phyloP scores from a whole-genome alignment of 129 eudicot genomes.

The Deinandra increscens region DNA sequence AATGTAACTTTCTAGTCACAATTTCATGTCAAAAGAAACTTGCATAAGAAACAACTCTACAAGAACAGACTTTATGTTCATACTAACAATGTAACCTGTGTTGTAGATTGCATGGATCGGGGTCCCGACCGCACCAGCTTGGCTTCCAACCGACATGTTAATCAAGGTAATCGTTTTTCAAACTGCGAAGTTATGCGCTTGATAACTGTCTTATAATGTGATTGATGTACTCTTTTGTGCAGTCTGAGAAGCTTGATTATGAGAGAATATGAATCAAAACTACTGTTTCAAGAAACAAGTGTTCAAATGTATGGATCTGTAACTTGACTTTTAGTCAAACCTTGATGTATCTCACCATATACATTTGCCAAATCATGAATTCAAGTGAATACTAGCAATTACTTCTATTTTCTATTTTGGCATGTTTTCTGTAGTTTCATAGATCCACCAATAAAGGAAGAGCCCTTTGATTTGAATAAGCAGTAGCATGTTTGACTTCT shows the following conservation, averaged over 20 bases:
- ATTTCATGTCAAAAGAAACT: constrained; percentile 13
- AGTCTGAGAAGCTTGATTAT: constrained; percentile 76
- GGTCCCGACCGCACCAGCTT: constrained; percentile 96
- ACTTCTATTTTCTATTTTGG: neutral
- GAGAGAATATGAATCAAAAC: constrained; percentile 57
- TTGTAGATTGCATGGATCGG: constrained; percentile 94
- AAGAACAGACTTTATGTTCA: neutral
- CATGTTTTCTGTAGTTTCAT: too few relatives aligned
- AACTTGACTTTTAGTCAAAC: constrained; percentile 34
- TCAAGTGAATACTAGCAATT: constrained; percentile 19
- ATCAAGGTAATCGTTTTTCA: constrained; percentile 51
- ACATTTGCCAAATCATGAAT: constrained; percentile 12
- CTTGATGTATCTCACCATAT: constrained; percentile 16
- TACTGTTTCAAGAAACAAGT: constrained; percentile 22
- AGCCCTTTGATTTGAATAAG: too few relatives aligned
- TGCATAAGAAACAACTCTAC: neutral
- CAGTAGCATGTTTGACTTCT: too few relatives aligned
- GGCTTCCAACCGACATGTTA: constrained; percentile 97
- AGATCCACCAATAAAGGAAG: too few relatives aligned
- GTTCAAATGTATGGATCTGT: constrained; percentile 15
- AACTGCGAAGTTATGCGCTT: neutral
- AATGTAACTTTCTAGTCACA: neutral
- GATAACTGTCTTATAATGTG: neutral
- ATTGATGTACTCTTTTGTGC: constrained; percentile 32
- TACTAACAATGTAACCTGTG: neutral